Conservation (phyloP, 164 flowering plant species). For the Magnolia officinalis region DNA sequence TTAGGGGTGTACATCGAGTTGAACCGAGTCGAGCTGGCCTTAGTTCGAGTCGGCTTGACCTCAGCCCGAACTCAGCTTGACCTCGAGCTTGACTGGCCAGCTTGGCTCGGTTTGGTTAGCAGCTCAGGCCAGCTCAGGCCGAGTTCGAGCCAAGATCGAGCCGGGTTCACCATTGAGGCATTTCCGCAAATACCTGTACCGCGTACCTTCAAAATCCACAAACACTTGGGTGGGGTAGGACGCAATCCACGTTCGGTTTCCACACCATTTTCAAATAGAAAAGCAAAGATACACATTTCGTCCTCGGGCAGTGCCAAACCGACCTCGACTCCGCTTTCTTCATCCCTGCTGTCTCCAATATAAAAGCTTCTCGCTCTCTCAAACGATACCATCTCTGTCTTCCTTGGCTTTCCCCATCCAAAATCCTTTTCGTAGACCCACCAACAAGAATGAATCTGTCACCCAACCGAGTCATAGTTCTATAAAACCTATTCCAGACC, state of each 20-base stretch:
- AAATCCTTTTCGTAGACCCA: slow-evolving; percentile 7
- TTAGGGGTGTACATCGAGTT: too few species aligned
- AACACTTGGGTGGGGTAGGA: too few species aligned
- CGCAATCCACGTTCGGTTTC: not conserved
- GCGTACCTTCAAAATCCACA: too few species aligned
- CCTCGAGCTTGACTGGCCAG: too few species aligned
- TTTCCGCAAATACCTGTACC: too few species aligned
- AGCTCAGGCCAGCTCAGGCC: too few species aligned
- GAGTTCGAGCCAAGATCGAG: too few species aligned
- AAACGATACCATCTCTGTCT: slow-evolving; percentile 27
- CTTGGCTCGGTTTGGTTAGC: too few species aligned
- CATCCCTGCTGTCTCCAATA: slow-evolving; percentile 24
- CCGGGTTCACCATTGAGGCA: too few species aligned
- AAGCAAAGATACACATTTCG: slow-evolving; percentile 29
- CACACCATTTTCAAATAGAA: slow-evolving; percentile 19
- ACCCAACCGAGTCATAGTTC: slow-evolving; percentile 2
- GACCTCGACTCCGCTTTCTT: slow-evolving; percentile 15
- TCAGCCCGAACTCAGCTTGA: too few species aligned
- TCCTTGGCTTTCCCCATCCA: slow-evolving; percentile 24
- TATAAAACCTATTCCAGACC: not conserved
- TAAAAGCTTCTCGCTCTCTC: slow-evolving; percentile 23
- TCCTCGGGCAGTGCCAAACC: slow-evolving; percentile 21
- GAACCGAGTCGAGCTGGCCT: too few species aligned
- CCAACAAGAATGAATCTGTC: not conserved
- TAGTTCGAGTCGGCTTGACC: too few species aligned